Percentiles rank a stretch among this genome's conserved stretches.
phyloP scores from a whole-genome alignment of 2,329 filamentous ascomycete genomes.

The Ophiostoma novo-ulmi region DNA sequence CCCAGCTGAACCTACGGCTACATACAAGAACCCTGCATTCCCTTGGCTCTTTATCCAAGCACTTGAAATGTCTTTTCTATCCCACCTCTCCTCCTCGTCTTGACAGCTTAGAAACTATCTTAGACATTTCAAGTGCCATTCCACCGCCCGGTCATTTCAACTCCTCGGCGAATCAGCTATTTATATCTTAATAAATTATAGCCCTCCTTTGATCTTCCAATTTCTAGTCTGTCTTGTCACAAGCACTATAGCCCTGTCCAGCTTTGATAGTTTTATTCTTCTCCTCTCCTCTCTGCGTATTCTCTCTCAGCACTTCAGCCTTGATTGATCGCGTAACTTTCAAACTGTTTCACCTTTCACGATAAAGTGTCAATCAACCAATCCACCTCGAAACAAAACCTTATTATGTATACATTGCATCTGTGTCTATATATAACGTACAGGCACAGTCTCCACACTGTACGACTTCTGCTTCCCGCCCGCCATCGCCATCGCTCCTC shows the following conservation, averaged over 20 bases:
- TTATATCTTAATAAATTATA: too few relatives aligned
- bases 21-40: neutral
- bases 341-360: neutral
- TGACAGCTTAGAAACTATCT: neutral
- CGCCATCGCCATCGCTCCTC: neutral
- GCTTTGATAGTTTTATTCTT: neutral
- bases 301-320: neutral
- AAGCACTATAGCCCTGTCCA: neutral
- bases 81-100: neutral
- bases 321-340: neutral
- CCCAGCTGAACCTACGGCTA: neutral
- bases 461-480: neutral
- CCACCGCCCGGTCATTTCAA: too few relatives aligned
- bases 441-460: neutral
- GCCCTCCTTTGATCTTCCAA: neutral
- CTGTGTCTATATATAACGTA: neutral
- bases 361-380: neutral
- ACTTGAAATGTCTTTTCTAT: neutral
- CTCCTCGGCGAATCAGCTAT: neutral
- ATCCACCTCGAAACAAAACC: neutral
- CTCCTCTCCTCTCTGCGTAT: neutral
- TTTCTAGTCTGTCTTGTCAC: neutral
- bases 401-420: neutral
- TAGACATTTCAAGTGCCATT: neutral
- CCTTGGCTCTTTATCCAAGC: neutral